These are phyloP conservation scores for Clavispora asparagi DNA, from an alignment of 805 yeast species.

Conservation along the genomic window DNA sequence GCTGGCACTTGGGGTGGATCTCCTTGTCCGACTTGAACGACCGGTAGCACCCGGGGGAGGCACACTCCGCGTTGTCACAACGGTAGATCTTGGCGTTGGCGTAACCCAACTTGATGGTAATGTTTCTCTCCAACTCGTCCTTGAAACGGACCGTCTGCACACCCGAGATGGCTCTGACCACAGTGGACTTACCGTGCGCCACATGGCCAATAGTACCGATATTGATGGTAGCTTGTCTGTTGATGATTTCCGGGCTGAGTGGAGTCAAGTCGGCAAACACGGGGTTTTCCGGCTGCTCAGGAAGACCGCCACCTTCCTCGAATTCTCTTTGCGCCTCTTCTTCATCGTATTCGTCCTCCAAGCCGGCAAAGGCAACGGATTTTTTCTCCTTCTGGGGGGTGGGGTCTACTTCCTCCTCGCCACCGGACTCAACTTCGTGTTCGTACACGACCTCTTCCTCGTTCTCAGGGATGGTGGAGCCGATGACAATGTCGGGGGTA, in stretches of 20 bases:
- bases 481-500: conserved; percentile 79
- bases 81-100: conserved; percentile 98
- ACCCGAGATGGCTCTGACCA: conserved; percentile 94
- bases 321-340: conserved; percentile 79
- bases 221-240: conserved; percentile 98
- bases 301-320: conserved; percentile 97
- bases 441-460: conserved; percentile 47
- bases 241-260: conserved; percentile 88
- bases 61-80: conserved; percentile 80
- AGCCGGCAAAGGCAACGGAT: conserved; percentile 75
- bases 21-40: conserved; percentile 94
- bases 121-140: conserved; percentile 98
- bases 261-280: conserved; percentile 82
- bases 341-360: conserved; percentile 65
- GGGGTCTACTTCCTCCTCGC: conserved; percentile 38
- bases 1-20: conserved; percentile 86
- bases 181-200: conserved; percentile 93
- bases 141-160: conserved; percentile 99
- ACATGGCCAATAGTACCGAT: conserved; percentile 97
- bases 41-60: conserved; percentile 91
- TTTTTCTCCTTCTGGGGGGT: conserved; percentile 44
- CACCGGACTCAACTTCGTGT: conserved; percentile 42
- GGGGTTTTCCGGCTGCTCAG: conserved; percentile 90
- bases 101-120: conserved; percentile 96
- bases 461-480: conserved; percentile 38